Base-by-base conservation (phyloP, 306 rosid species). In the Acacia acuminata region DNA sequence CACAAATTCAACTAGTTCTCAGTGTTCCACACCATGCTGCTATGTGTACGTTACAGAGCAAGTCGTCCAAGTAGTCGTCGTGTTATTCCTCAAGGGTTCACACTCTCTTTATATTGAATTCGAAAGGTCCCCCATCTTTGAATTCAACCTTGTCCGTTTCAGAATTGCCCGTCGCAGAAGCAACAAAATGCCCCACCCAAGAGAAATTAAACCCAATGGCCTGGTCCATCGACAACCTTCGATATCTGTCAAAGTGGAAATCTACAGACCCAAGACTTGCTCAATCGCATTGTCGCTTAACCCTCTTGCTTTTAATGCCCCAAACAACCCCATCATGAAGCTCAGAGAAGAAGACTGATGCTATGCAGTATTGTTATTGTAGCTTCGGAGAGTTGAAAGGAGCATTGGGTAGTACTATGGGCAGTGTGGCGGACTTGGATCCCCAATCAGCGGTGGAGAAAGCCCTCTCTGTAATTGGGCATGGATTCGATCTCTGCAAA, bases 401-500 rank as follows among this genome's bases (percentile, higher is more conserved):
- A n/a, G n/a, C n/a, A n/a, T n/a, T n/a, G n/a, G 19, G 89, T 55
- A 16, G 55, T 48, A 17, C 20, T 19, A 17, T 77, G 42, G 70
- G 71, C 40, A 80, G 74, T 63, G 71, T 55, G 72, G 73, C 74
- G 19, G 90, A 84, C 55, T 65, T 83, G 74, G 86, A 89, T 56
- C 88, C 97, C 10, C 88, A 90, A 3, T 72, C 80, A 3, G 92
- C 93, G 3, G 99, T 98, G 24, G 88, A 90, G 82, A 93, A 84
- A 72, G 97, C 98, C 1, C 94, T 95, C 24, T 75, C 84, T 24
- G 92, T 85, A 0, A 90, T 95, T 83, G 99, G 99, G 15, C 81
- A 50, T 19, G 99, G 99, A 2, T 95, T 89, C 68, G 92, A 93
- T 82, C 69, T 93, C 32, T 88, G 93, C 84, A 40, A 0, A 9